phyloP scores from a whole-genome alignment of 2,329 filamentous ascomycete genomes.

The Alternaria sp. region DNA sequence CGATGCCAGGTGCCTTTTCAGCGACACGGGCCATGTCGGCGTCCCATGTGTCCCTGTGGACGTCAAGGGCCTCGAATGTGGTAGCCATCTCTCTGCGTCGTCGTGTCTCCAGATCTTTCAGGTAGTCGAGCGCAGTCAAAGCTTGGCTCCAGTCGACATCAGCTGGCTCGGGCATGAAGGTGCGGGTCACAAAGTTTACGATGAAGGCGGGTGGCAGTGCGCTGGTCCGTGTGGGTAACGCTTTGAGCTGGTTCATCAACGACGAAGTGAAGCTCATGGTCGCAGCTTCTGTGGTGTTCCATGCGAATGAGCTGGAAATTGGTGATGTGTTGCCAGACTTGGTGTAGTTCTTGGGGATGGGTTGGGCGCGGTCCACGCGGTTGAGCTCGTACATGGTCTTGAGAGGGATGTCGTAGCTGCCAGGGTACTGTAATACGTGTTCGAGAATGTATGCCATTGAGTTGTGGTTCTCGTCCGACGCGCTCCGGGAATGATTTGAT shows the following conservation, averaged over 20 bases:
- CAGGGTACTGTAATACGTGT: constrained; percentile 64
- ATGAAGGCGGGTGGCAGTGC: constrained; percentile 69
- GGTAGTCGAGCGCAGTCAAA: constrained; percentile 69
- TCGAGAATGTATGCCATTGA: constrained; percentile 49
- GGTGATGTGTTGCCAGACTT: constrained; percentile 47
- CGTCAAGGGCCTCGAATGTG: constrained; percentile 61
- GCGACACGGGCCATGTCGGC: constrained; percentile 56
- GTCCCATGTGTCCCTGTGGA: constrained; percentile 57
- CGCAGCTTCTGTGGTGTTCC: constrained; percentile 43
- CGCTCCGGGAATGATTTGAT: constrained; percentile 46
- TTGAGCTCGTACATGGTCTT: constrained; percentile 73
- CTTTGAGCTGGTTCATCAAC: constrained; percentile 63
- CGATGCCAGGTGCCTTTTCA: constrained; percentile 60
- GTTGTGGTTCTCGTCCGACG: constrained; percentile 45
- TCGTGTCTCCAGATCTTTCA: constrained; percentile 67
- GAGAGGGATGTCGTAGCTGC: constrained; percentile 69
- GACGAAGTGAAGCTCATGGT: constrained; percentile 58
- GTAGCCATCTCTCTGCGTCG: constrained; percentile 64
- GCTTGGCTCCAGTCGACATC: constrained; percentile 70
- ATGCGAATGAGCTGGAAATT: constrained; percentile 35
- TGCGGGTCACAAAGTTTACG: constrained; percentile 65
- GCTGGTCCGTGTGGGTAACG: constrained; percentile 64
- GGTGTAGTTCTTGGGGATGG: constrained; percentile 38
- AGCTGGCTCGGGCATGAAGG: constrained; percentile 62
- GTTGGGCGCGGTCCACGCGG: constrained; percentile 59